phyloP scores from a whole-genome alignment of 75 land plant genomes.

The Isoetes taiwanensis region DNA sequence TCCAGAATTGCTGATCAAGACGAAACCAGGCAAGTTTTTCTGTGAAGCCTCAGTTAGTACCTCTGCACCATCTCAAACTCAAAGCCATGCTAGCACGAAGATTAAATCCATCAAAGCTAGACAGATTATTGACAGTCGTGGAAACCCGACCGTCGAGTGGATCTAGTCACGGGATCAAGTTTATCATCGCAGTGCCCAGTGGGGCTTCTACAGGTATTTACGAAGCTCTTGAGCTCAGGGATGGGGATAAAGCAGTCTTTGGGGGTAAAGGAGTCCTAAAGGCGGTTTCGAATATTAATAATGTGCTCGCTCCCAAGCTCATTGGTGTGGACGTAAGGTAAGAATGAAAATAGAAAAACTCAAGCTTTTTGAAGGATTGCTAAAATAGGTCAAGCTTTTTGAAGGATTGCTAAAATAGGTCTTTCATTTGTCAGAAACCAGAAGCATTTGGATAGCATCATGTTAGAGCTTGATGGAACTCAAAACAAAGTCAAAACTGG shows the following conservation, averaged over 20 bases:
- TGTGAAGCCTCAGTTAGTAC: too few relatives aligned
- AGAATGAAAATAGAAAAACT: too few relatives aligned
- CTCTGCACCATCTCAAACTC: too few relatives aligned
- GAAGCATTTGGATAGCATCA: constrained; percentile 56
- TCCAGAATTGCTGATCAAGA: too few relatives aligned
- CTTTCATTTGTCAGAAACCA: constrained; percentile 41
- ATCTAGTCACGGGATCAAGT: constrained; percentile 48
- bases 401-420: too few relatives aligned
- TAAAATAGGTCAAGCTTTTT: too few relatives aligned
- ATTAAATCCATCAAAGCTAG: constrained; percentile 31
- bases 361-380: too few relatives aligned
- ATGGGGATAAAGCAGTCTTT: constrained; percentile 57
- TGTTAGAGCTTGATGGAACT: constrained; percentile 89
- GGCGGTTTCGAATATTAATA: constrained; percentile 72
- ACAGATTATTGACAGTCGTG: constrained; percentile 31
- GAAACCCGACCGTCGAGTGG: constrained; percentile 65
- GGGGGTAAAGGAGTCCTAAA: constrained; percentile 81
- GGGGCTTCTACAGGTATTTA: constrained; percentile 94
- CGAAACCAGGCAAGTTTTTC: too few relatives aligned
- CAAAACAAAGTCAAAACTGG: constrained; percentile 74
- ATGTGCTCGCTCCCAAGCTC: constrained; percentile 55
- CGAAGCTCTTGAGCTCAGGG: constrained; percentile 86
- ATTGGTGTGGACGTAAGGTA: constrained; percentile 71
- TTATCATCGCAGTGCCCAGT: constrained; percentile 61
- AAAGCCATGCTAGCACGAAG: too few relatives aligned